phyloP scores from a whole-genome alignment of 2,329 filamentous ascomycete genomes.

The Curvularia sp. region DNA sequence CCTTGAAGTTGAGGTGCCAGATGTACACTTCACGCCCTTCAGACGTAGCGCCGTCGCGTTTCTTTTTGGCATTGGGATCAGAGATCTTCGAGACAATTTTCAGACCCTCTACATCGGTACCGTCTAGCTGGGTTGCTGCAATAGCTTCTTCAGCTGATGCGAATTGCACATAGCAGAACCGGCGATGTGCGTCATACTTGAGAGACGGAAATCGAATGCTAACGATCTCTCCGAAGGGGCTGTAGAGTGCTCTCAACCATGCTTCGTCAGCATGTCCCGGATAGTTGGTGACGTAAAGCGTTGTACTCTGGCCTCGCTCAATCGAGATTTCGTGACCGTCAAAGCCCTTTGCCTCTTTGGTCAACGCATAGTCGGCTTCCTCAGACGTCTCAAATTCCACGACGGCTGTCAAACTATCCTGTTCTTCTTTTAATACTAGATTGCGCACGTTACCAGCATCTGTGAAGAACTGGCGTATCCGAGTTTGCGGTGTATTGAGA shows the following conservation, averaged over 20 bases:
- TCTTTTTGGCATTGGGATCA: constrained; percentile 78
- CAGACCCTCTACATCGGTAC: constrained; percentile 69
- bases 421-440: constrained; percentile 70
- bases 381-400: constrained; percentile 85
- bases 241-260: constrained; percentile 72
- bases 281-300: constrained; percentile 90
- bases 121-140: constrained; percentile 73
- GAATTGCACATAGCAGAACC: constrained; percentile 98
- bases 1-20: constrained; percentile 83
- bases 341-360: constrained; percentile 81
- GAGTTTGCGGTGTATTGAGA: constrained; percentile 69
- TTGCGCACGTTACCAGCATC: constrained; percentile 86
- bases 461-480: constrained; percentile 87
- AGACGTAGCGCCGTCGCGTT: constrained; percentile 78
- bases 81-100: constrained; percentile 82
- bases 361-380: constrained; percentile 80
- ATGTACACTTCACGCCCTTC: constrained; percentile 89
- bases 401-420: constrained; percentile 70
- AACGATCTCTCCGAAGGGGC: constrained; percentile 77
- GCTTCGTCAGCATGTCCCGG: constrained; percentile 76
- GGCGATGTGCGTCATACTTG: constrained; percentile 84
- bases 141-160: constrained; percentile 56
- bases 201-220: constrained; percentile 89
- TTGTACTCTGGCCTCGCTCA: constrained; percentile 75
- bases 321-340: constrained; percentile 77